phyloP scores from a whole-genome alignment of 192 early-diverging fungal species.

The Phycomyces blakesleeanus region DNA sequence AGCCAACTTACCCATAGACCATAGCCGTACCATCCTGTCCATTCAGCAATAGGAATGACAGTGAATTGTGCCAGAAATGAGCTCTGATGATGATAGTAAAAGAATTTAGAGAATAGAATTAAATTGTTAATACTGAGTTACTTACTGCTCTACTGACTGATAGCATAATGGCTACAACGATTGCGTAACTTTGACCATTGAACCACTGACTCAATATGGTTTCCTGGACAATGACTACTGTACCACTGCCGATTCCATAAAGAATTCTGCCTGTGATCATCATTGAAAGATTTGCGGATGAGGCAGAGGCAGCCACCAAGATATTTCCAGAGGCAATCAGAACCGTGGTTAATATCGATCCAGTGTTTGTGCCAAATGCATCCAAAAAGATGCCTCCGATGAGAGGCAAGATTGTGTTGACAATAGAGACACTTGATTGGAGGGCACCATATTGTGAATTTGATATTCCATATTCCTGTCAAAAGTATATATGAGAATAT shows the following conservation, averaged over 20 bases:
- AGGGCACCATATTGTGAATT: slow-evolving; percentile 60
- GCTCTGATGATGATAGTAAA: slow-evolving; percentile 35
- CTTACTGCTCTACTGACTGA: slow-evolving; percentile 63
- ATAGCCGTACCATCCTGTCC: slow-evolving; percentile 43
- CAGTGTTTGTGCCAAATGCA: slow-evolving; percentile 57
- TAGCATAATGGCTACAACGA: slow-evolving; percentile 65
- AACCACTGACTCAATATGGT: slow-evolving; percentile 77
- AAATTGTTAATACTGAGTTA: slow-evolving; percentile 2
- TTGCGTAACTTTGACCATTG: slow-evolving; percentile 60
- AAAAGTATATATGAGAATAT: neutral
- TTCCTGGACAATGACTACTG: slow-evolving; percentile 74
- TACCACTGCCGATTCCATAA: slow-evolving; percentile 65
- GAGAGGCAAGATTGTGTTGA: slow-evolving; percentile 53
- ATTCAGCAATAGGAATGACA: slow-evolving; percentile 55
- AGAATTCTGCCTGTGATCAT: slow-evolving; percentile 54
- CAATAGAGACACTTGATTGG: slow-evolving; percentile 56
- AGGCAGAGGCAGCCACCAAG: slow-evolving; percentile 46
- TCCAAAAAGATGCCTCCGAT: slow-evolving; percentile 53
- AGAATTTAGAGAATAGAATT: too few species aligned
- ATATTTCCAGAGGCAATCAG: slow-evolving; percentile 52
- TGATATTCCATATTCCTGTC: slow-evolving; percentile 54
- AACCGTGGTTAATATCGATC: slow-evolving; percentile 48
- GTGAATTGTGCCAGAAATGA: slow-evolving; percentile 65
- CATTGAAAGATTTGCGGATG: slow-evolving; percentile 35
- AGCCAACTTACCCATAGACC: slow-evolving; percentile 37